Base-by-base conservation (phyloP, 2,329 filamentous ascomycete genomes). In the Cercospora janseana region DNA sequence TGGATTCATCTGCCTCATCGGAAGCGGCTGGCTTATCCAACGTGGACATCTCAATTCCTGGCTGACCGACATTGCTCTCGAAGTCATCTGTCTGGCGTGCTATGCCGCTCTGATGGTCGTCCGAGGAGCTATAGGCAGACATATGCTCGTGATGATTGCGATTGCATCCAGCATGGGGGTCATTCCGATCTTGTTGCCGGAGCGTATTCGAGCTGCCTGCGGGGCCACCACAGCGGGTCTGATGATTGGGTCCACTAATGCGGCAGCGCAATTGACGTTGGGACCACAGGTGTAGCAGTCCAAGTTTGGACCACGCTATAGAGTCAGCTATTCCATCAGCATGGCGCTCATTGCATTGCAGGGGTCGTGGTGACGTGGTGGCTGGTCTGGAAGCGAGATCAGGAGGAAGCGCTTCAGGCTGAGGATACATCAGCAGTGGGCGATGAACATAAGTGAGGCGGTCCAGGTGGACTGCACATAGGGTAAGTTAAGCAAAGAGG, bases 151-250 rank as follows among this genome's bases (percentile, higher is more conserved):
- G n/a, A 70, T 67, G 49, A 60, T 72, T 18, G 70, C 70, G 3
- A 70, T 68, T 2, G 66, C 70, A 0, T 70, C 66, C 4, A 69
- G 68, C 0, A 66, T 69, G 21, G 68, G 66, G 6, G 70, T 72
- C 49, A 69, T 69, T 48, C 66, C 70, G 1, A 67, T 72, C 35
- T 60, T 72, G 6, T 72, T 69, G 69, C 70, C 69, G 6, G 70
- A 72, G 44, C 62, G 69, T 4, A 72, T 73, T 27, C 62, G 69
- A 18, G 69, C 67, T 3, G 68, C 69, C 4, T 63, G 65, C 37
- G 70, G 69, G 4, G 72, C 69, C 0, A 71, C 70, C 4, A 67
- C 65, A 10, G 69, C 70, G 4, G 70, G 64, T 4, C 51, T 71
- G 27, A 66, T 68, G 3, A 72, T 72, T 16, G 69, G 66, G 2